A percentile compares a stretch with the other conserved stretches of the same genome.
Evolutionary conservation across 495 filamentous ascomycete genomes (phyloP).

Genomic region (Aspergillus hancockii): DNA sequence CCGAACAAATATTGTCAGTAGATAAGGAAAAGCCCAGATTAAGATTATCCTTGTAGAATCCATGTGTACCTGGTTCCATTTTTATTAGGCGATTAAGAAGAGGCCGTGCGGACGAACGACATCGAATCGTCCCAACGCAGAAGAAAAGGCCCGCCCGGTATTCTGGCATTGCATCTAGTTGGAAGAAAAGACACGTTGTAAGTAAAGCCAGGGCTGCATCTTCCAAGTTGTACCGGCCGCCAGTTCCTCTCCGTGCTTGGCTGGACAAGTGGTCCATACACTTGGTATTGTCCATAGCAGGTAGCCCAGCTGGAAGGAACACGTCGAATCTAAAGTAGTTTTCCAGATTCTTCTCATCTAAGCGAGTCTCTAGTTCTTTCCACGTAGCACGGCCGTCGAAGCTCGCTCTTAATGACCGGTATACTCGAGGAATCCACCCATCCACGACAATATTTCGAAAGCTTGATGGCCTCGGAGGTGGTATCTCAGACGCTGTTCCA

Average conservation of each 20-base stretch:
- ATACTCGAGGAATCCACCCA: constrained; percentile 17
- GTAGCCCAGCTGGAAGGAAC: constrained; percentile 7
- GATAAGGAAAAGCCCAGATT: constrained; percentile 7
- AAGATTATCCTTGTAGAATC: constrained; percentile 11
- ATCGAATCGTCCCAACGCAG: constrained; percentile 10
- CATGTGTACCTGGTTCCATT: constrained; percentile 2
- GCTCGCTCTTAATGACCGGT: constrained; percentile 8
- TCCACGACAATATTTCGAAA: constrained; percentile 17
- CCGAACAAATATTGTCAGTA: constrained; percentile 7
- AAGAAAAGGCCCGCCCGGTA: constrained; percentile 3
- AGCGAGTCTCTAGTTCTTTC: constrained; percentile 6
- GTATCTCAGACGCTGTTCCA: constrained; percentile 22
- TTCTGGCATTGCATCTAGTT: constrained; percentile 8
- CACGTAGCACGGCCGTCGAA: constrained; percentile 13
- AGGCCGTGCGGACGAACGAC: constrained; percentile 4
- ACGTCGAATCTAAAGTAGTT: constrained; percentile 9
- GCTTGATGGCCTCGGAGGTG: constrained; percentile 1
- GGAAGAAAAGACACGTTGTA: constrained; percentile 8
- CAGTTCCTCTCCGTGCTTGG: constrained; percentile 1
- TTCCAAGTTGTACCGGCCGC: not conserved
- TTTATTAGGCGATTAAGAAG: constrained; percentile 3
- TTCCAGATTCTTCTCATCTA: constrained; percentile 3
- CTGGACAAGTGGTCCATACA: constrained; percentile 9
- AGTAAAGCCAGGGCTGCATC: constrained; percentile 9
- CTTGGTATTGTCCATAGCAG: constrained; percentile 9